These are phyloP conservation scores for Ogataea parapolymorpha DNA, from an alignment of 805 yeast species.

Conservation along the genomic window DNA sequence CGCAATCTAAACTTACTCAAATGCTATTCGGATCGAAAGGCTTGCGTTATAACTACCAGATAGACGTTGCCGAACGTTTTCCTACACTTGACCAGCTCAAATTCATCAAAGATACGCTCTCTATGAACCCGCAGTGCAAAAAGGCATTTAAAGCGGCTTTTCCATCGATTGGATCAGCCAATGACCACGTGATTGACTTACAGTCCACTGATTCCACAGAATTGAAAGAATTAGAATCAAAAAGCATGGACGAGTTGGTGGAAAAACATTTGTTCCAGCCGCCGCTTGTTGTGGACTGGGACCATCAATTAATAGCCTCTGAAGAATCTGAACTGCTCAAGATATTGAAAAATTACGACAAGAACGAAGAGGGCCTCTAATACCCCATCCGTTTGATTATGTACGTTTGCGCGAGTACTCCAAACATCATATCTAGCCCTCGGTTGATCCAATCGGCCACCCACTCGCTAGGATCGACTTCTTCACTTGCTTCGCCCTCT, in stretches of 20 bases:
- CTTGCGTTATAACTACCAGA: constrained; percentile 20
- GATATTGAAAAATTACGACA: constrained; percentile 39
- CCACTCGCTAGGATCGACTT: constrained; percentile 79
- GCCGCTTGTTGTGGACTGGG: constrained; percentile 64
- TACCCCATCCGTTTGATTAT: constrained; percentile 87
- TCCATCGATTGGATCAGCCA: constrained; percentile 22
- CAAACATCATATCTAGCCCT: constrained; percentile 76
- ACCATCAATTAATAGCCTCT: constrained; percentile 50
- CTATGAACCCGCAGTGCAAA: constrained; percentile 29
- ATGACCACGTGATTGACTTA: constrained; percentile 20
- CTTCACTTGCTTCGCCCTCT: constrained; percentile 22
- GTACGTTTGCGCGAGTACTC: constrained; percentile 85
- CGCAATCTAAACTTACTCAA: constrained; percentile 5
- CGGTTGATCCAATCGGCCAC: constrained; percentile 74
- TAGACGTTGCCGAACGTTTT: constrained; percentile 21
- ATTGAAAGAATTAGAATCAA: constrained; percentile 10
- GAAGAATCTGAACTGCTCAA: constrained; percentile 41
- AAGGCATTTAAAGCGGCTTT: constrained; percentile 29
- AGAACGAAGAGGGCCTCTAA: constrained; percentile 18
- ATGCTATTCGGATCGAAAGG: constrained; percentile 18
- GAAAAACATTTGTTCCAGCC: constrained; percentile 32
- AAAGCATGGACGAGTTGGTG: constrained; percentile 20
- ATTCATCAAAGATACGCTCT: constrained; percentile 26
- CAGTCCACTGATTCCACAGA: constrained; percentile 13
- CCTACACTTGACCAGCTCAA: constrained; percentile 34